These are phyloP conservation scores for Penicillium psychrofluorescens DNA, from an alignment of 495 filamentous ascomycete genomes.

Conservation along the genomic window DNA sequence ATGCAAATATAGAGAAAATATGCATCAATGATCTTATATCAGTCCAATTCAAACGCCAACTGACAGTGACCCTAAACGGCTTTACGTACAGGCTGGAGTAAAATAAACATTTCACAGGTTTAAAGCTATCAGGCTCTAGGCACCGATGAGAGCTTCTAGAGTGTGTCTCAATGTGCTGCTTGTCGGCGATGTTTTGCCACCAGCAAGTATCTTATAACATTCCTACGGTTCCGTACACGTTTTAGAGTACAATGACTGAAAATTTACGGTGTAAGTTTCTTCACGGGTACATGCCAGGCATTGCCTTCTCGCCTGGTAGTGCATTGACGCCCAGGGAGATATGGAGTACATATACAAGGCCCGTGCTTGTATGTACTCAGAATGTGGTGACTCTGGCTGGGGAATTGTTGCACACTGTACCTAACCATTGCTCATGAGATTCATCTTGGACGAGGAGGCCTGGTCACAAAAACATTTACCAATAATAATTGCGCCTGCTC, in stretches of 20 bases:
- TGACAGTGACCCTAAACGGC: background rate
- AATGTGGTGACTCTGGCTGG: background rate
- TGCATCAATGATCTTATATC: conserved; percentile 6
- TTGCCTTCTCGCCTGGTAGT: conserved; percentile 7
- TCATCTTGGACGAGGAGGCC: background rate
- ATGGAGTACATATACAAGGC: conserved; percentile 5
- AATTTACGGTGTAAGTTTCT: too few species aligned
- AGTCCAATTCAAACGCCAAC: conserved; percentile 15
- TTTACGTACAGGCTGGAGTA: background rate
- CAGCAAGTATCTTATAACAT: too few species aligned
- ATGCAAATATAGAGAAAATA: background rate
- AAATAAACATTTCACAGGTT: too few species aligned
- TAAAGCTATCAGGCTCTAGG: too few species aligned
- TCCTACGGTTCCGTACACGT: too few species aligned
- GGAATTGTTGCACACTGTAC: background rate
- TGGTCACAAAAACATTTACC: background rate
- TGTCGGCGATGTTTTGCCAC: too few species aligned
- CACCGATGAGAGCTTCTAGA: too few species aligned
- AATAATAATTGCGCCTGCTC: background rate
- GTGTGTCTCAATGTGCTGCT: too few species aligned
- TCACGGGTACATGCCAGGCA: background rate
- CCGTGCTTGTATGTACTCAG: background rate
- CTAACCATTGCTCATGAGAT: background rate
- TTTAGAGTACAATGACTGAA: too few species aligned
- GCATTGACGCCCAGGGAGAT: background rate